These are phyloP conservation scores for Dysphania ambrosioides DNA, from an alignment of 148 eudicot species.

Conservation along the genomic window DNA sequence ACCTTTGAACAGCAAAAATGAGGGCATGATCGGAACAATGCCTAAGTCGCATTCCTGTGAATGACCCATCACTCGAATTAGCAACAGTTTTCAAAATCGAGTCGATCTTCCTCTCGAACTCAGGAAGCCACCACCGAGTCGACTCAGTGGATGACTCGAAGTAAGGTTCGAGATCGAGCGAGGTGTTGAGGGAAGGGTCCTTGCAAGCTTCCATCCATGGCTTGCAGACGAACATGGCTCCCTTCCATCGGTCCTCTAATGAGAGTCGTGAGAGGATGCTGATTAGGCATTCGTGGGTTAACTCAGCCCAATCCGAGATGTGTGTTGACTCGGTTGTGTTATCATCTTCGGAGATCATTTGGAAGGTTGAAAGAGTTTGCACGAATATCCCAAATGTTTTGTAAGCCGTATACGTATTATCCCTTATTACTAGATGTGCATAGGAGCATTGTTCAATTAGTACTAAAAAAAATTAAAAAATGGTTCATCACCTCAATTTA, in stretches of 20 bases:
- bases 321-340: constrained; percentile 19
- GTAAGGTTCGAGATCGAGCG: constrained; percentile 56
- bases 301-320: constrained; percentile 67
- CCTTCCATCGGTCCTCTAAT: constrained; percentile 61
- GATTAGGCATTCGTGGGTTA: constrained; percentile 70
- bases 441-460: no score
- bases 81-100: constrained; percentile 58
- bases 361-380: background rate
- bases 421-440: no score
- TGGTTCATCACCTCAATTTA: no score
- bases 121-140: constrained; percentile 67
- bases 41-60: constrained; percentile 60
- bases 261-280: constrained; percentile 70
- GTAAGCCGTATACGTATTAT: no score
- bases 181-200: constrained; percentile 63
- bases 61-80: constrained; percentile 53
- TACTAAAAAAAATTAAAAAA: no score
- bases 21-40: constrained; percentile 81
- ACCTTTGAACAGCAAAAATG: constrained; percentile 64
- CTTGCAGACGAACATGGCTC: constrained; percentile 69
- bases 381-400: background rate
- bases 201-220: constrained; percentile 64
- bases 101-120: constrained; percentile 64
- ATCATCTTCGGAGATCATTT: constrained; percentile 23
- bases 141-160: constrained; percentile 62